Evolutionary conservation across 2,329 filamentous ascomycete species (phyloP).

Genomic region (Dactylonectria macrodidyma): DNA sequence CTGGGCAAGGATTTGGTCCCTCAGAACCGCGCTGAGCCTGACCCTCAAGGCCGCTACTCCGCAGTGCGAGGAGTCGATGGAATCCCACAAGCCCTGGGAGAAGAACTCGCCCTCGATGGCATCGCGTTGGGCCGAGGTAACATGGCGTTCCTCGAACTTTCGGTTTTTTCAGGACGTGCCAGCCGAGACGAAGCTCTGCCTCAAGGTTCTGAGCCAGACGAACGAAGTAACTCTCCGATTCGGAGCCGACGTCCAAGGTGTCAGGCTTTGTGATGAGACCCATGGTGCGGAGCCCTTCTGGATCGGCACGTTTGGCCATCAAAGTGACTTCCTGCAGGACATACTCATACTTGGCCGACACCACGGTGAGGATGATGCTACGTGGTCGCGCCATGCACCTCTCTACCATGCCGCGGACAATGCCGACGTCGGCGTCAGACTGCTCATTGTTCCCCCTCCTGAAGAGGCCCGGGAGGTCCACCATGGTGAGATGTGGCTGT

Average conservation of each 20-base stretch:
- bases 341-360: slow-evolving; percentile 58
- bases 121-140: slow-evolving; percentile 55
- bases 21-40: slow-evolving; percentile 66
- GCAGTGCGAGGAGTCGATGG: slow-evolving; percentile 48
- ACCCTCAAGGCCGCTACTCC: slow-evolving; percentile 64
- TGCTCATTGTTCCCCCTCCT: slow-evolving; percentile 53
- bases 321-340: slow-evolving; percentile 22
- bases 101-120: slow-evolving; percentile 61
- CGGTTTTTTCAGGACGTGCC: slow-evolving; percentile 44
- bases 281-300: slow-evolving; percentile 23
- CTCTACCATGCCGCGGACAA: slow-evolving; percentile 55
- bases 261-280: slow-evolving; percentile 39
- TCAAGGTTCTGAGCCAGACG: slow-evolving; percentile 29
- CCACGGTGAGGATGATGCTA: slow-evolving; percentile 62
- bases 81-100: slow-evolving; percentile 56
- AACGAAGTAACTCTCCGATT: slow-evolving; percentile 19
- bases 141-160: slow-evolving; percentile 36
- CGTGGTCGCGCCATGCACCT: slow-evolving; percentile 57
- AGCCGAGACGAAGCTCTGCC: slow-evolving; percentile 32
- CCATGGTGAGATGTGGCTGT: slow-evolving; percentile 59
- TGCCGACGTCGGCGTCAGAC: slow-evolving; percentile 49
- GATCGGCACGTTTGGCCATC: slow-evolving; percentile 3
- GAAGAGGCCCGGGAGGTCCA: slow-evolving; percentile 64
- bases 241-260: slow-evolving; percentile 23
- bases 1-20: slow-evolving; percentile 61